Evolutionary conservation across 139 green algal genomes (phyloP).

Genomic region (Dunaliella primolecta): DNA sequence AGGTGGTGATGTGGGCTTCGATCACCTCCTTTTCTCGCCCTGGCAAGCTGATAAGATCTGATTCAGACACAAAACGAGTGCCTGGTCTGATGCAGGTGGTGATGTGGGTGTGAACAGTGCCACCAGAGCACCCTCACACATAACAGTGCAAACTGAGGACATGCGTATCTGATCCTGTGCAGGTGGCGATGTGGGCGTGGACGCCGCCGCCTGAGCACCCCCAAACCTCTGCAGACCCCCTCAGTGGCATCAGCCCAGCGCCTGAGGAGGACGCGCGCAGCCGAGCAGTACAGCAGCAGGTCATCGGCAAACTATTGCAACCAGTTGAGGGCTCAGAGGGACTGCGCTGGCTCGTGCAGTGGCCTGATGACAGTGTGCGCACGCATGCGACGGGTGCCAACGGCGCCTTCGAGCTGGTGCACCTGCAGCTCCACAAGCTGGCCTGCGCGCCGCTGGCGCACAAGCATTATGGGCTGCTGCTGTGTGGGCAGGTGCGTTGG

Average conservation of each 20-base stretch:
- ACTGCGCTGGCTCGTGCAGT: constrained; percentile 7
- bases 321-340: constrained; percentile 8
- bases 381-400: constrained; percentile 1
- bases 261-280: background rate
- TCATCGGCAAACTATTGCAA: constrained; percentile 8
- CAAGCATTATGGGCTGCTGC: constrained; percentile 26
- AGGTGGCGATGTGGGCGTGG: background rate
- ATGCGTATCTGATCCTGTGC: background rate
- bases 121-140: too few species aligned
- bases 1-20: background rate
- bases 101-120: background rate
- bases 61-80: background rate
- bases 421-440: constrained; percentile 18
- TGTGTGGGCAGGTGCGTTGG: constrained; percentile 10
- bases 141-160: too few species aligned
- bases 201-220: background rate
- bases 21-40: background rate
- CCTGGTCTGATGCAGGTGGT: constrained; percentile 14
- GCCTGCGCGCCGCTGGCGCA: constrained; percentile 31
- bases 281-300: constrained; percentile 4
- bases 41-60: background rate
- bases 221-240: background rate
- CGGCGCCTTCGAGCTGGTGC: constrained; percentile 15
- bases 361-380: constrained; percentile 19
- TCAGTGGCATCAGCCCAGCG: background rate